phyloP scores from a whole-genome alignment of 805 yeast species.

The Saccharomycopsis javanensis region DNA sequence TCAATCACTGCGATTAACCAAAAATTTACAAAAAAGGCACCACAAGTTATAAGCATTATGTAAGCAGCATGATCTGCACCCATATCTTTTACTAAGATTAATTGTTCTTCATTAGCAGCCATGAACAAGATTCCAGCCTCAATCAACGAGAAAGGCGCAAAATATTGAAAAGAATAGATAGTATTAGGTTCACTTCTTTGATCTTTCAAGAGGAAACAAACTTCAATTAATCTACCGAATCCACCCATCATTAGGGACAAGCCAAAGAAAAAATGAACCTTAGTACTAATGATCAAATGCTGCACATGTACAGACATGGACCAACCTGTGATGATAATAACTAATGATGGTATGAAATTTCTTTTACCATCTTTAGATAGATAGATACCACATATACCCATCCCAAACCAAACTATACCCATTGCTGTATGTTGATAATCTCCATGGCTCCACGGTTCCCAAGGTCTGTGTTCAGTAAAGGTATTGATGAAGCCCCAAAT shows the following conservation, averaged over 20 bases:
- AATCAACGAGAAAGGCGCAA: constrained; percentile 75
- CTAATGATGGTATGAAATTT: constrained; percentile 69
- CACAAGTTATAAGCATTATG: constrained; percentile 57
- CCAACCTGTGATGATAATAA: constrained; percentile 84
- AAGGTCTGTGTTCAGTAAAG: constrained; percentile 82
- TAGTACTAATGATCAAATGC: constrained; percentile 64
- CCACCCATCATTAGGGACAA: constrained; percentile 74
- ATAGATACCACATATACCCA: constrained; percentile 79
- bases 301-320: constrained; percentile 91
- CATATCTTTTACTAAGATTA: constrained; percentile 55
- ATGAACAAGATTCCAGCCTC: constrained; percentile 76
- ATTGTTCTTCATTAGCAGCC: constrained; percentile 90
- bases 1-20: constrained; percentile 55
- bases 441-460: constrained; percentile 92
- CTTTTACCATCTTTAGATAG: constrained; percentile 60
- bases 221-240: constrained; percentile 63
- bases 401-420: constrained; percentile 97
- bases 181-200: constrained; percentile 34
- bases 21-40: constrained; percentile 61
- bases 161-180: constrained; percentile 66
- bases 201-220: constrained; percentile 66
- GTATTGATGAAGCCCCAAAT: constrained; percentile 91
- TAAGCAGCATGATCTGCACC: constrained; percentile 85
- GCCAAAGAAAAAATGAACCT: constrained; percentile 85
- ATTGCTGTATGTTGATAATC: constrained; percentile 92